phyloP scores from a whole-genome alignment of 139 green algal species.

The Volvox reticuliferus region DNA sequence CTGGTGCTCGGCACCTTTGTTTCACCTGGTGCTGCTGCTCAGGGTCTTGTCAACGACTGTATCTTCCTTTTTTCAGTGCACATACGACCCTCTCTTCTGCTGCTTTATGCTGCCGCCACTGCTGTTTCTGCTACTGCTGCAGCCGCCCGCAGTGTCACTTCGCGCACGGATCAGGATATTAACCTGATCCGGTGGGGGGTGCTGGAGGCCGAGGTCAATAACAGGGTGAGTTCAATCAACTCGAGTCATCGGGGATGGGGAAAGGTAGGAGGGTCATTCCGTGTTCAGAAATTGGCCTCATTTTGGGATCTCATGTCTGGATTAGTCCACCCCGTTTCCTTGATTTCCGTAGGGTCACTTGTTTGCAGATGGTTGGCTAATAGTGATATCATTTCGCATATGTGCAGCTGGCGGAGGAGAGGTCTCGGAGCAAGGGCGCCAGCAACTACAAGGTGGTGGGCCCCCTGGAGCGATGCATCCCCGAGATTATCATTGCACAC shows the following conservation, averaged over 20 bases:
- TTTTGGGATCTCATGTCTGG: neutral
- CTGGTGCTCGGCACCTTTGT: too few species aligned
- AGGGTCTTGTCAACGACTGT: too few species aligned
- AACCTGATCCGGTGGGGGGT: constrained; percentile 17
- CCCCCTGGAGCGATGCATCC: constrained; percentile 15
- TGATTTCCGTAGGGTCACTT: too few species aligned
- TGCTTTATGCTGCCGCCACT: too few species aligned
- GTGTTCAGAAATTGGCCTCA: neutral
- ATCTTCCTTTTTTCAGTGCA: too few species aligned
- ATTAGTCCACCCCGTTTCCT: neutral
- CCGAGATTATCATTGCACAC: constrained; percentile 85
- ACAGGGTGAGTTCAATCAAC: neutral
- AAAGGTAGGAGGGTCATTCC: too few species aligned
- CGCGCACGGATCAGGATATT: neutral
- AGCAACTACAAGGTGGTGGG: constrained; percentile 33
- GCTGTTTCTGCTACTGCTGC: too few species aligned
- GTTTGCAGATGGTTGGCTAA: too few species aligned
- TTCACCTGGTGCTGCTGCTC: too few species aligned
- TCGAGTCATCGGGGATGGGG: too few species aligned
- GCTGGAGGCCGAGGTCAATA: constrained; percentile 26
- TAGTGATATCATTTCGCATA: too few species aligned
- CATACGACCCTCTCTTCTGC: too few species aligned
- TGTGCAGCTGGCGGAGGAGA: constrained; percentile 21
- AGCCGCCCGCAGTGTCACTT: neutral
- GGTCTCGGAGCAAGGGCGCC: neutral